Evolutionary conservation across 1,284 basidiomycete genomes (phyloP).

Genomic region (Microbotryum violaceum): DNA sequence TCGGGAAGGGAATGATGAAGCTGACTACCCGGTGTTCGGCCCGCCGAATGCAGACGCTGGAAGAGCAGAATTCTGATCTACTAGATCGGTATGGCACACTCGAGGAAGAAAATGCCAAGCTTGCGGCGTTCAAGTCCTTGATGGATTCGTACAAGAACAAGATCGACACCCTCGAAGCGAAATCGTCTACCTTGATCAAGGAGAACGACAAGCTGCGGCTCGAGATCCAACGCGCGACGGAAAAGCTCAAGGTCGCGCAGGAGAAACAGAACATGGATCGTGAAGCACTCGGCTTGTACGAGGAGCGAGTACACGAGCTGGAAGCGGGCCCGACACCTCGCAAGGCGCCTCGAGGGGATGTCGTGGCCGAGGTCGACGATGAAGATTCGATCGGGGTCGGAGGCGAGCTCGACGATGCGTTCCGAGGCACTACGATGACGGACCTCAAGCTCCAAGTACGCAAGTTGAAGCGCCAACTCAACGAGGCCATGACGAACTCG

Average conservation of each 20-base stretch:
- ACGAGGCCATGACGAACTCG: conserved; percentile 62
- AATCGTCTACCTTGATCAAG: conserved; percentile 55
- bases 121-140: conserved; percentile 74
- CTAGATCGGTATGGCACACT: conserved; percentile 83
- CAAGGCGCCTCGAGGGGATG: background rate
- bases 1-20: background rate
- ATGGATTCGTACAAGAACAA: conserved; percentile 90
- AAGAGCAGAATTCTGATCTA: conserved; percentile 84
- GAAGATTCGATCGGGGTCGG: conserved; percentile 47
- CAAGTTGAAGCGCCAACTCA: conserved; percentile 73
- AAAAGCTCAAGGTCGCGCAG: conserved; percentile 53
- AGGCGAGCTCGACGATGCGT: conserved; percentile 75
- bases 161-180: conserved; percentile 70
- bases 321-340: conserved; percentile 49
- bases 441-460: conserved; percentile 79
- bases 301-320: conserved; percentile 83
- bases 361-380: conserved; percentile 19
- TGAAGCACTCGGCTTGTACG: conserved; percentile 78
- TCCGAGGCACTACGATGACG: conserved; percentile 78
- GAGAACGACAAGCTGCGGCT: conserved; percentile 65
- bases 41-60: conserved; percentile 54
- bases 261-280: conserved; percentile 69
- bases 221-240: conserved; percentile 65
- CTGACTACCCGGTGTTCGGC: background rate
- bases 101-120: conserved; percentile 82